A percentile compares a stretch with the other conserved stretches of the same genome.
These are phyloP conservation scores for Colletotrichum tofieldiae DNA, from an alignment of 2,329 filamentous ascomycete genomes.

Conservation along the genomic window DNA sequence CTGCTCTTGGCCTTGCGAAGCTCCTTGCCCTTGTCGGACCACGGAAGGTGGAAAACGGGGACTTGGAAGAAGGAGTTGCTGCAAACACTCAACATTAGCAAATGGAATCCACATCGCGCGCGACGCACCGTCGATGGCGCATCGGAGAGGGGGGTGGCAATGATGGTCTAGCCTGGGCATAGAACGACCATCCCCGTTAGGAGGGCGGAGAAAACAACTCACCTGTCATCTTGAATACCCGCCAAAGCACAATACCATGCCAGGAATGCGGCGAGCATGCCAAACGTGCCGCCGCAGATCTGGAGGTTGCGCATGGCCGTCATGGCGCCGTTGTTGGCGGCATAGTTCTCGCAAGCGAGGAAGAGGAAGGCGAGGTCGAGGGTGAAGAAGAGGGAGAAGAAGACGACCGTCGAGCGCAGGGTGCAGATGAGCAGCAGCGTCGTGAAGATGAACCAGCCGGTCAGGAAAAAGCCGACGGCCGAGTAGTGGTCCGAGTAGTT, in stretches of 20 bases:
- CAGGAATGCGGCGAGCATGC: conserved; percentile 84
- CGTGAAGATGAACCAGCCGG: conserved; percentile 90
- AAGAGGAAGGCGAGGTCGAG: conserved; percentile 84
- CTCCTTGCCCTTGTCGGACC: conserved; percentile 84
- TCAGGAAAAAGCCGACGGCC: conserved; percentile 82
- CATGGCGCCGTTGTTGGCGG: conserved; percentile 65
- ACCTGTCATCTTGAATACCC: conserved; percentile 83
- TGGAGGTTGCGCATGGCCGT: conserved; percentile 66
- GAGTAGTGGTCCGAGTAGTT: conserved; percentile 66
- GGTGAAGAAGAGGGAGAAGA: conserved; percentile 83
- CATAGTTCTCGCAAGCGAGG: conserved; percentile 76
- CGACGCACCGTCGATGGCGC: background rate
- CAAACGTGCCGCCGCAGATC: conserved; percentile 84
- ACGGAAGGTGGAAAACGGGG: conserved; percentile 94
- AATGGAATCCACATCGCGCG: conserved; percentile 24
- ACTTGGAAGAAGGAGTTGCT: conserved; percentile 93
- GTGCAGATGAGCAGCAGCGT: conserved; percentile 82
- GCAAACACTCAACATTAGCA: conserved; percentile 47
- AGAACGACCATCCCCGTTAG: background rate
- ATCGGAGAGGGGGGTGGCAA: background rate
- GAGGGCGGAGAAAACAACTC: conserved; percentile 48
- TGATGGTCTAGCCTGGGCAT: background rate
- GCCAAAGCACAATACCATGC: conserved; percentile 92
- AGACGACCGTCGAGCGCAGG: conserved; percentile 82
- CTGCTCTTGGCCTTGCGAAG: conserved; percentile 67